Evolutionary conservation across 2,329 filamentous ascomycete genomes (phyloP).

Genomic region (Hypoxylon sp.): DNA sequence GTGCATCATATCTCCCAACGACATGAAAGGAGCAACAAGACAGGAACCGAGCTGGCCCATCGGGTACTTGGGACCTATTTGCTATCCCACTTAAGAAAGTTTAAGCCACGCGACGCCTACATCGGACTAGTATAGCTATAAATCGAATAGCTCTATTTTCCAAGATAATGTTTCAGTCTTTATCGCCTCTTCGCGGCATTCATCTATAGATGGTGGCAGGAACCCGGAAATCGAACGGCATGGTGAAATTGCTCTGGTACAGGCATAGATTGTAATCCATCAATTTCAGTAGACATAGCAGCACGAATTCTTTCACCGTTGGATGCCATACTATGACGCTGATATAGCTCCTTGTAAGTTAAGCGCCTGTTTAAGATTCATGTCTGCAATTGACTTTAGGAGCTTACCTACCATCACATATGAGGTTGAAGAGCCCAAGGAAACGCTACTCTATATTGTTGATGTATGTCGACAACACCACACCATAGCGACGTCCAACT

Average conservation of each 20-base stretch:
- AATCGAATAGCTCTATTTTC: not conserved
- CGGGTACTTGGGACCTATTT: not conserved
- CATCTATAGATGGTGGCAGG: not conserved
- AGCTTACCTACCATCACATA: not conserved
- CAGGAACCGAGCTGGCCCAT: slow-evolving; percentile 4
- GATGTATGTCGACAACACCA: not conserved
- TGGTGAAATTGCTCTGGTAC: not conserved
- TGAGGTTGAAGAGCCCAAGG: not conserved
- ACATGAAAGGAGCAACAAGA: slow-evolving; percentile 3
- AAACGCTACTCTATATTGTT: not conserved
- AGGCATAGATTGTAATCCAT: not conserved
- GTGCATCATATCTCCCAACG: not conserved
- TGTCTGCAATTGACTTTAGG: not conserved
- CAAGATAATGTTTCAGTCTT: not conserved
- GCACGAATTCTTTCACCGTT: not conserved
- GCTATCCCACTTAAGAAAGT: slow-evolving; percentile 14
- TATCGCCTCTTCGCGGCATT: not conserved
- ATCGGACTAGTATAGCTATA: not conserved
- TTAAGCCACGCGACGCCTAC: slow-evolving; percentile 14
- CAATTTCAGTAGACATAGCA: not conserved
- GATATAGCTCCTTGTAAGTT: not conserved
- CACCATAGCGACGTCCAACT: not conserved
- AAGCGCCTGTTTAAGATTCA: not conserved
- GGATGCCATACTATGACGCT: not conserved
- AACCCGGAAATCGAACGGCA: not conserved